Conservation (phyloP, 139 green algal genomes). For the Ettlia oleoabundans region DNA sequence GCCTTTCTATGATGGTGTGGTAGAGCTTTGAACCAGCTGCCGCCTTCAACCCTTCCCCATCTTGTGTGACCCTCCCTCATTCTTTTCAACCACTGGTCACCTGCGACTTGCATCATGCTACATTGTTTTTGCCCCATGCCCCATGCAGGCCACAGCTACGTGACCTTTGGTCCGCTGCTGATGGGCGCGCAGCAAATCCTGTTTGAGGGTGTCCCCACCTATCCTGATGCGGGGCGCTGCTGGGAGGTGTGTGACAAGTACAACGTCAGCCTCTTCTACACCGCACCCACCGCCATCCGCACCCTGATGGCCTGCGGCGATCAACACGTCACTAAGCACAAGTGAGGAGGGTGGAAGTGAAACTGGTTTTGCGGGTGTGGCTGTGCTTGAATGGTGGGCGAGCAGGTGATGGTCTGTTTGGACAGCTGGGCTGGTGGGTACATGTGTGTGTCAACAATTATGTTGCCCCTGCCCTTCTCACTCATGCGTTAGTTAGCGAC, state of each 20-base stretch:
- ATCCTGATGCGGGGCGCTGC: constrained; percentile 85
- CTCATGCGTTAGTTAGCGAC: too few relatives aligned
- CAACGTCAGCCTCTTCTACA: constrained; percentile 94
- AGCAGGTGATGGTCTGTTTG: background rate
- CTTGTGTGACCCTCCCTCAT: background rate
- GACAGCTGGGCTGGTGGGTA: background rate
- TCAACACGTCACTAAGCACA: constrained; percentile 66
- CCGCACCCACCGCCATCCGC: constrained; percentile 93
- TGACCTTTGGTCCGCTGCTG: constrained; percentile 90
- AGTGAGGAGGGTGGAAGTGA: background rate
- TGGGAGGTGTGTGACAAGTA: constrained; percentile 95
- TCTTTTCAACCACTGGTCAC: background rate
- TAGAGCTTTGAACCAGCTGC: too few relatives aligned
- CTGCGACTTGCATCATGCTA: background rate
- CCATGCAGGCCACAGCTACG: constrained; percentile 76
- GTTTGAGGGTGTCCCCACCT: constrained; percentile 93
- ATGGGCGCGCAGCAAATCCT: constrained; percentile 84
- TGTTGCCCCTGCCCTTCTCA: too few relatives aligned
- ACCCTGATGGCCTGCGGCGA: constrained; percentile 89
- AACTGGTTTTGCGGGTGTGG: background rate
- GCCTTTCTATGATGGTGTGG: too few relatives aligned
- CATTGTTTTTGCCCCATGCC: background rate
- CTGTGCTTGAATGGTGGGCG: background rate
- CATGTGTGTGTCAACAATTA: background rate
- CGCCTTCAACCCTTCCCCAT: too few relatives aligned